Evolutionary conservation across 345 rosid species (phyloP).

Genomic region (Nephelium lappaceum): DNA sequence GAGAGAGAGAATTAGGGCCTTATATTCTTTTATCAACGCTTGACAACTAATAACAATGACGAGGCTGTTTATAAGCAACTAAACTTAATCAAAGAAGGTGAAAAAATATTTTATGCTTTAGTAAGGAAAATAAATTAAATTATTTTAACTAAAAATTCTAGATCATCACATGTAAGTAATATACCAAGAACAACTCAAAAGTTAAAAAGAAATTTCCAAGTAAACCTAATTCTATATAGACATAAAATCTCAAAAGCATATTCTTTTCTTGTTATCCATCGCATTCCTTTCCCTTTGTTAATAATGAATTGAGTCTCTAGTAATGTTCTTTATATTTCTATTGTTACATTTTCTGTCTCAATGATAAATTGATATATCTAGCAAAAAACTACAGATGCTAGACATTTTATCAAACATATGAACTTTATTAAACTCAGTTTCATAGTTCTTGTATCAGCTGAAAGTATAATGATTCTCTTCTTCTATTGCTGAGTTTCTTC

Average conservation of each 20-base stretch:
- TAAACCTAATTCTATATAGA: not conserved
- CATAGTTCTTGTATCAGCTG: not conserved
- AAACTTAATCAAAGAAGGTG: not conserved
- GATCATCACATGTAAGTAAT: not conserved
- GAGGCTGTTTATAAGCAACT: not conserved
- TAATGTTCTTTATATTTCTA: not conserved
- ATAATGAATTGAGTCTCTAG: not conserved
- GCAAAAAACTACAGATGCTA: not conserved
- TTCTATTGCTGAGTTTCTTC: constrained; percentile 2
- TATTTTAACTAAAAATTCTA: too few relatives aligned
- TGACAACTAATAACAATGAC: not conserved
- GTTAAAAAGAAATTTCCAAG: not conserved
- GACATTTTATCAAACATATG: not conserved
- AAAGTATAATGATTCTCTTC: not conserved
- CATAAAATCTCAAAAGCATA: too few relatives aligned
- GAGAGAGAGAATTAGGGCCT: not conserved
- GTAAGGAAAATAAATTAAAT: too few relatives aligned
- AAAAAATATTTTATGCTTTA: too few relatives aligned
- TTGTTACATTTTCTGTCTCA: not conserved
- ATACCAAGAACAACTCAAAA: not conserved
- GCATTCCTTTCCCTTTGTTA: not conserved
- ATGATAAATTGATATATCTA: not conserved
- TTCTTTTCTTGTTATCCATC: not conserved
- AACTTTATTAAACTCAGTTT: not conserved
- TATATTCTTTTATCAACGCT: not conserved